Percentiles rank a stretch among this genome's conserved stretches.
phyloP scores from a whole-genome alignment of 495 filamentous ascomycete genomes.

The Daldinia vernicosa region DNA sequence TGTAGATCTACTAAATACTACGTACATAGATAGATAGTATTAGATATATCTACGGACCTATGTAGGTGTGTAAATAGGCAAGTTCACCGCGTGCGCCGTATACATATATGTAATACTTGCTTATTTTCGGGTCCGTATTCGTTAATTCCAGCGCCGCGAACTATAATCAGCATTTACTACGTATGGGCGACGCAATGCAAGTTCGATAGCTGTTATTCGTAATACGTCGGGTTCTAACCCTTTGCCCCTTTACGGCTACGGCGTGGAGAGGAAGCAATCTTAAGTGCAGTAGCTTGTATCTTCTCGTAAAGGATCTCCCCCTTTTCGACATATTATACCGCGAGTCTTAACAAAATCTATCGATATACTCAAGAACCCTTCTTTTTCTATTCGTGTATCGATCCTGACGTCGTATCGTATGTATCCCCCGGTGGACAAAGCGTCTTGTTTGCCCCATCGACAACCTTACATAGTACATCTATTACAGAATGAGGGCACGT shows the following conservation, averaged over 20 bases:
- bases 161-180: constrained; percentile 14
- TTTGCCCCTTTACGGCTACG: constrained; percentile 20
- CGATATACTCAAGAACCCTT: background rate
- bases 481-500: constrained; percentile 28
- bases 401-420: constrained; percentile 22
- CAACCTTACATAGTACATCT: too few species aligned
- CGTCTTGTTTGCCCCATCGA: constrained; percentile 21
- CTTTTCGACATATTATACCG: constrained; percentile 27
- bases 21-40: too few species aligned
- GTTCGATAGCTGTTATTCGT: constrained; percentile 26
- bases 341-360: constrained; percentile 23
- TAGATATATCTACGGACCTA: background rate
- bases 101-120: constrained; percentile 3
- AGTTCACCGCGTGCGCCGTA: constrained; percentile 3
- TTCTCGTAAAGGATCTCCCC: constrained; percentile 18
- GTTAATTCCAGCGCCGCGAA: constrained; percentile 13
- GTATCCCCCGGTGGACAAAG: constrained; percentile 20
- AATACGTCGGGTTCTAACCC: constrained; percentile 17
- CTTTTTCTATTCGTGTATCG: constrained; percentile 2
- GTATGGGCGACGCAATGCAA: constrained; percentile 27
- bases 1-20: background rate
- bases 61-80: background rate
- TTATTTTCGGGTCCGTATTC: constrained; percentile 19
- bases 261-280: constrained; percentile 32
- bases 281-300: constrained; percentile 31